Percentiles rank a stretch among this genome's conserved stretches.
phyloP scores from a whole-genome alignment of 2,329 filamentous ascomycete genomes.

The Fusarium virguliforme region DNA sequence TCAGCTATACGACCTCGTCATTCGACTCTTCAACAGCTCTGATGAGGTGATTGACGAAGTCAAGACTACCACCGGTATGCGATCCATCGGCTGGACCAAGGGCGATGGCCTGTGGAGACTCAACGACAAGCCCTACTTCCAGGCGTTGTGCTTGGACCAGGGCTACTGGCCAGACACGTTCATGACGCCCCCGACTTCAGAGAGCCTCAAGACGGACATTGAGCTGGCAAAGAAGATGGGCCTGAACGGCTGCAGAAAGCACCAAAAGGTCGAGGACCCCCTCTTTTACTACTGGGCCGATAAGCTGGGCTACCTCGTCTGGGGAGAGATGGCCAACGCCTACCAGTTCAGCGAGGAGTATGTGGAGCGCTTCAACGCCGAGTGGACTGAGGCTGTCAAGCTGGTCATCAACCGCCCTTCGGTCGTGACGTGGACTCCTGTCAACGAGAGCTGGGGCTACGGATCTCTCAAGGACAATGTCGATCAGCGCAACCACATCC shows the following conservation, averaged over 20 bases:
- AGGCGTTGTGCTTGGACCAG: constrained; percentile 73
- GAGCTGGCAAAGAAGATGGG: constrained; percentile 72
- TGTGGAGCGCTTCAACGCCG: constrained; percentile 72
- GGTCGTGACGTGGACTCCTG: constrained; percentile 77
- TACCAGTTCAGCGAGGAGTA: constrained; percentile 75
- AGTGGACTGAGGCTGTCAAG: constrained; percentile 76
- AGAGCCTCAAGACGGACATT: constrained; percentile 67
- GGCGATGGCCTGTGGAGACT: constrained; percentile 73
- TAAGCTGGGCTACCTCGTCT: constrained; percentile 73
- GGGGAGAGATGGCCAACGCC: constrained; percentile 77
- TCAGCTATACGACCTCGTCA: constrained; percentile 68
- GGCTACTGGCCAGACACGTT: constrained; percentile 76
- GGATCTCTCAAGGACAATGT: constrained; percentile 69
- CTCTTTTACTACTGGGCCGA: constrained; percentile 75
- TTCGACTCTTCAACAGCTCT: constrained; percentile 65
- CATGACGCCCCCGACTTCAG: constrained; percentile 69
- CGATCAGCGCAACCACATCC: constrained; percentile 75
- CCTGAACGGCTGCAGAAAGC: constrained; percentile 76
- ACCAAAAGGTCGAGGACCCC: constrained; percentile 76
- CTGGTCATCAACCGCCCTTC: constrained; percentile 77
- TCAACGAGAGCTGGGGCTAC: constrained; percentile 78
- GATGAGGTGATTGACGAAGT: constrained; percentile 68
- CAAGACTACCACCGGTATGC: constrained; percentile 73
- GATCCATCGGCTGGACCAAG: constrained; percentile 71
- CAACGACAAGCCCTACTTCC: constrained; percentile 73